Conservation (phyloP, 345 rosid species). For the Eucalyptus erythrocorys region DNA sequence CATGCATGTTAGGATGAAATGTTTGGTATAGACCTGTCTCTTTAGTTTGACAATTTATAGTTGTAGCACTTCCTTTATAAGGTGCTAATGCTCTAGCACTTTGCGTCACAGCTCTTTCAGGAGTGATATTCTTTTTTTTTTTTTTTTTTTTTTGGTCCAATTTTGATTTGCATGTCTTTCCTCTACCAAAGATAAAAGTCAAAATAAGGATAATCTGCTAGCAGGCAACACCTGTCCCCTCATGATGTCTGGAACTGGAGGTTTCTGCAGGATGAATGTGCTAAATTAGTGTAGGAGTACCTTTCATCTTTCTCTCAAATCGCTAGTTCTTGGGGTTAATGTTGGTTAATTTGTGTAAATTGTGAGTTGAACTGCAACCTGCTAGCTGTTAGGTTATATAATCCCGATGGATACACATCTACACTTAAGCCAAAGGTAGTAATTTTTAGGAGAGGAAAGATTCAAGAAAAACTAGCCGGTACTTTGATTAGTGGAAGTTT, state of each 20-base stretch:
- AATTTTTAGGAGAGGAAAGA: background rate
- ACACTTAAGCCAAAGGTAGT: background rate
- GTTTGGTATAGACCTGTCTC: background rate
- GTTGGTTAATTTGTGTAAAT: background rate
- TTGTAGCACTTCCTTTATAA: background rate
- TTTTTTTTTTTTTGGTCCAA: no score
- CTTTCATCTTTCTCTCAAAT: background rate
- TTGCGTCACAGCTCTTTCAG: background rate
- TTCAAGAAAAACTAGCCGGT: background rate
- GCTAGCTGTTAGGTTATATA: background rate
- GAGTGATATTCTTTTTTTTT: background rate
- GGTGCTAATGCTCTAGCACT: background rate
- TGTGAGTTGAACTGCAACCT: background rate
- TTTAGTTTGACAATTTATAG: background rate
- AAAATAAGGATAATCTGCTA: background rate
- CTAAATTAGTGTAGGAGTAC: background rate
- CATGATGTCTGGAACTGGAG: background rate
- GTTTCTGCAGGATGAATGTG: background rate
- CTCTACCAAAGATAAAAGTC: background rate
- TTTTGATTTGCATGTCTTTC: background rate
- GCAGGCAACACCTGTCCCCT: background rate
- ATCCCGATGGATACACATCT: background rate
- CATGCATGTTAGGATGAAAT: background rate
- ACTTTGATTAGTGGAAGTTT: background rate
- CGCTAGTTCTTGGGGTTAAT: background rate